Evolutionary conservation across 169 alveolate species (phyloP).

Genomic region (Perkinsus olseni): DNA sequence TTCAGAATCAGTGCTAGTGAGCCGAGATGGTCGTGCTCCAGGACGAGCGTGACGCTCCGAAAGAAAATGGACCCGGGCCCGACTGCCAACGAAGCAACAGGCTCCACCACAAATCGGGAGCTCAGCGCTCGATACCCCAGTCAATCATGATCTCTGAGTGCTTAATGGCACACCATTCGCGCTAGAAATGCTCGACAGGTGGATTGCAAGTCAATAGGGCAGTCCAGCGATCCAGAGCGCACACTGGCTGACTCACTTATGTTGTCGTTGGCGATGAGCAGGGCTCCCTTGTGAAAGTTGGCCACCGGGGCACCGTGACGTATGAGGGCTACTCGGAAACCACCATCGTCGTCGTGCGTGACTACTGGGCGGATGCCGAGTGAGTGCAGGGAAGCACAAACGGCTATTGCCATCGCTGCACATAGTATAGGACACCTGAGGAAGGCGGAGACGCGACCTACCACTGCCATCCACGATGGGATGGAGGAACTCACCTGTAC

Average conservation of each 20-base stretch:
- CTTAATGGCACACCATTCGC: too few relatives aligned
- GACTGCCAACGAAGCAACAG: background rate
- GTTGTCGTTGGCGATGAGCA: background rate
- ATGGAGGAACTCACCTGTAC: background rate
- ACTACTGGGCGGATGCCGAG: background rate
- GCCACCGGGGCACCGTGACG: background rate
- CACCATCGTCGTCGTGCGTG: background rate
- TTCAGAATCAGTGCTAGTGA: background rate
- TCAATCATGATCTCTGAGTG: too few relatives aligned
- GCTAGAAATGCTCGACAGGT: too few relatives aligned
- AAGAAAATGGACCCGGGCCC: background rate
- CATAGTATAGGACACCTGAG: background rate
- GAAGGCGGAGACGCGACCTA: background rate
- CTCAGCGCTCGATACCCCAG: too few relatives aligned
- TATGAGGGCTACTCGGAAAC: background rate
- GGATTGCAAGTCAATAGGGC: too few relatives aligned
- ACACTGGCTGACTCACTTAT: background rate
- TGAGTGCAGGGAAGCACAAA: background rate
- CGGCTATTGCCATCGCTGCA: background rate
- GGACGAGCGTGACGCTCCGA: background rate
- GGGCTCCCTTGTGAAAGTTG: background rate
- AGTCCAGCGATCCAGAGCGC: too few relatives aligned
- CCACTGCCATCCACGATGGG: background rate
- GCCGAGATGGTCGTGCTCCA: background rate
- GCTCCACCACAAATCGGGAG: too few relatives aligned